A percentile compares a stretch with the other conserved stretches of the same genome.
Conservation (phyloP, 495 filamentous ascomycete species). For the Penicillium silybi region DNA sequence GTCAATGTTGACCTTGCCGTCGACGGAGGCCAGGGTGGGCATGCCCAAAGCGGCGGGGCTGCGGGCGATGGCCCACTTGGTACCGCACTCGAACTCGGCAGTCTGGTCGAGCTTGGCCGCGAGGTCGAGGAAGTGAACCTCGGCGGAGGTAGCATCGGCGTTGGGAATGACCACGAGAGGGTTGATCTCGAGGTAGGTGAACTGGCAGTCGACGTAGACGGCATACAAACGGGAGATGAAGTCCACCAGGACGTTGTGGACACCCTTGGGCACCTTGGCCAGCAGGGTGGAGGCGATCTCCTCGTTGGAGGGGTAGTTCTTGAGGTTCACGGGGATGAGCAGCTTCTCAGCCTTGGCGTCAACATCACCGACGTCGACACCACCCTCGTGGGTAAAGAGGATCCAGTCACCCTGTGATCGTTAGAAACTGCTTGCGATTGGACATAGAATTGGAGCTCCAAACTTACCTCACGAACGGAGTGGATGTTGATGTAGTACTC, state of each 20-base stretch:
- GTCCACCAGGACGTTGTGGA: slow-evolving; percentile 97
- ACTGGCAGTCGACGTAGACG: slow-evolving; percentile 99
- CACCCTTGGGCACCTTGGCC: slow-evolving; percentile 87
- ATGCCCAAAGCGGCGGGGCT: slow-evolving; percentile 83
- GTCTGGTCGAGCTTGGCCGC: slow-evolving; percentile 99
- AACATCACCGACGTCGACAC: slow-evolving; percentile 99
- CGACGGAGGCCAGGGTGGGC: slow-evolving; percentile 49
- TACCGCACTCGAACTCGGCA: slow-evolving; percentile 98
- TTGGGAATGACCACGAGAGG: slow-evolving; percentile 97
- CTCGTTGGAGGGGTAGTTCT: slow-evolving; percentile 93
- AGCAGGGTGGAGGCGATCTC: slow-evolving; percentile 80
- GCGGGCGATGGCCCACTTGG: slow-evolving; percentile 96
- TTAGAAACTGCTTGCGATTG: slow-evolving; percentile 2
- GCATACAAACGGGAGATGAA: slow-evolving; percentile 93
- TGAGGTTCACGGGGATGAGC: slow-evolving; percentile 91
- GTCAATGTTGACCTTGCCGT: slow-evolving; percentile 83
- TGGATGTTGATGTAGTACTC: slow-evolving; percentile 99
- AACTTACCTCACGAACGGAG: slow-evolving; percentile 81
- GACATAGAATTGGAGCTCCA: background rate
- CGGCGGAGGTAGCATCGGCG: slow-evolving; percentile 80
- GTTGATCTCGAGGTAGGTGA: slow-evolving; percentile 99
- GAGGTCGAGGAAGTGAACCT: slow-evolving; percentile 97
- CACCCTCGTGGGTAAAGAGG: slow-evolving; percentile 98
- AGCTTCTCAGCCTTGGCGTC: slow-evolving; percentile 99
- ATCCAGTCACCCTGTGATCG: slow-evolving; percentile 89